phyloP scores from a whole-genome alignment of 2,329 filamentous ascomycete species.

The Cyphellophora attinorum region DNA sequence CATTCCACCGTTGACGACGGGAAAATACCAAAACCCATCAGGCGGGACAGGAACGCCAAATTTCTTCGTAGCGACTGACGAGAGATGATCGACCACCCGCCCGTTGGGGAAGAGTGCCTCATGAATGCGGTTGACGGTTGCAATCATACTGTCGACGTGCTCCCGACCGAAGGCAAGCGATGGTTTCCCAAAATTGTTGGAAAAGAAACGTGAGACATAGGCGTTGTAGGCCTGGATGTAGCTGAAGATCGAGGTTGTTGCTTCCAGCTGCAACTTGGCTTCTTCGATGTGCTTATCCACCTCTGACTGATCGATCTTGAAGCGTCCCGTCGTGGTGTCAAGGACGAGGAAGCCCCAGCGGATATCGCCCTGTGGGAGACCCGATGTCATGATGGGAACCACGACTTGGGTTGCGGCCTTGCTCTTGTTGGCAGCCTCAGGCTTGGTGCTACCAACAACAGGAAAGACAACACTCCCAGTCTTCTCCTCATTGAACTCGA shows the following conservation, averaged over 20 bases:
- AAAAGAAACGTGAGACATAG: constrained; percentile 48
- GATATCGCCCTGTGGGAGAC: constrained; percentile 44
- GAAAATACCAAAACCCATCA: constrained; percentile 45
- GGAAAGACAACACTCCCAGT: constrained; percentile 39
- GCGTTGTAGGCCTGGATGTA: constrained; percentile 54
- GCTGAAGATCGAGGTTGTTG: constrained; percentile 46
- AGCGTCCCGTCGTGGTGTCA: constrained; percentile 42
- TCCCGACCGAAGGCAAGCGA: constrained; percentile 45
- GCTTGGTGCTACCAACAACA: constrained; percentile 21
- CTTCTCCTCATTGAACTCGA: constrained; percentile 50
- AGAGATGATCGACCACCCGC: constrained; percentile 48
- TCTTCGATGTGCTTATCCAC: constrained; percentile 53
- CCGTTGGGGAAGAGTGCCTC: constrained; percentile 35
- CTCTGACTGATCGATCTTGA: constrained; percentile 49
- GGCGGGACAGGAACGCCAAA: constrained; percentile 42
- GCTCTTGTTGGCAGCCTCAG: constrained; percentile 1
- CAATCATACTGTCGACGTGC: constrained; percentile 47
- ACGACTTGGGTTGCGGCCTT: constrained; percentile 2
- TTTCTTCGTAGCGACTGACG: constrained; percentile 40
- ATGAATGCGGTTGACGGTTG: constrained; percentile 44
- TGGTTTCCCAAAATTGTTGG: constrained; percentile 47
- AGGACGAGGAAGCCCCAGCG: constrained; percentile 52
- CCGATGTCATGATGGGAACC: constrained; percentile 5
- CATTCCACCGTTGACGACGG: constrained; percentile 41
- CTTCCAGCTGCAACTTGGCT: constrained; percentile 47